These are phyloP conservation scores for Scheffersomyces stambukii DNA, from an alignment of 1,139 yeast genomes.

Conservation along the genomic window DNA sequence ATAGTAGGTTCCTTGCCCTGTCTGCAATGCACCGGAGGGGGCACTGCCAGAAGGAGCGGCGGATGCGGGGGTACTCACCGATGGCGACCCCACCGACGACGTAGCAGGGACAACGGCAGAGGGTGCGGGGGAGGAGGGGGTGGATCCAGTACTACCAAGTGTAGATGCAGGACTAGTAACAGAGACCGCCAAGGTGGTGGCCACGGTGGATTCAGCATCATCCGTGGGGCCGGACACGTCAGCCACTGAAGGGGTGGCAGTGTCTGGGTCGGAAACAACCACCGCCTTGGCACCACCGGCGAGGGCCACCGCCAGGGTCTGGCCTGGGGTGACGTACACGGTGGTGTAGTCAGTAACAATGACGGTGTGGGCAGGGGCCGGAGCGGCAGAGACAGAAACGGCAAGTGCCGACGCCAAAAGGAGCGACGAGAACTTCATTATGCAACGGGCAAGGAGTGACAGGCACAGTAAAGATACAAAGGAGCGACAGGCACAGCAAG, in stretches of 20 bases:
- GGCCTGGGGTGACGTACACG: slow-evolving; percentile 12
- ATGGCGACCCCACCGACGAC: slow-evolving; percentile 15
- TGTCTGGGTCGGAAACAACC: slow-evolving; percentile 9
- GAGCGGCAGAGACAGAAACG: slow-evolving; percentile 13
- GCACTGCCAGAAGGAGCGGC: slow-evolving; percentile 14
- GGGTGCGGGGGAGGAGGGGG: slow-evolving; percentile 10
- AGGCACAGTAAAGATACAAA: background rate
- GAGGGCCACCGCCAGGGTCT: slow-evolving; percentile 7
- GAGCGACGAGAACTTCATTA: slow-evolving; percentile 15
- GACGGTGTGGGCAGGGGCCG: slow-evolving; percentile 20
- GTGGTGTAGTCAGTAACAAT: slow-evolving; percentile 14
- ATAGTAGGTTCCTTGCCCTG: slow-evolving; percentile 62
- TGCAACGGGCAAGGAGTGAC: too few species aligned
- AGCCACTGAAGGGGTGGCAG: slow-evolving; percentile 11
- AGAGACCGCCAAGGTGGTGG: slow-evolving; percentile 10
- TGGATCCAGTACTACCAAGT: slow-evolving; percentile 8
- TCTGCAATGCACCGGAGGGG: slow-evolving; percentile 7
- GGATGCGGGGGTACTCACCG: slow-evolving; percentile 15
- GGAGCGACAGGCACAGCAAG: too few species aligned
- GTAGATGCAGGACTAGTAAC: slow-evolving; percentile 14
- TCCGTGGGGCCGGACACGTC: slow-evolving; percentile 10
- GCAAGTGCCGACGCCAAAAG: slow-evolving; percentile 11
- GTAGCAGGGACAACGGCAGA: slow-evolving; percentile 22
- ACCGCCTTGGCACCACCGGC: slow-evolving; percentile 10
- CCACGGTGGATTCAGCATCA: slow-evolving; percentile 10